phyloP scores from a whole-genome alignment of 106 monocot species.

The Dendrobium nobile region DNA sequence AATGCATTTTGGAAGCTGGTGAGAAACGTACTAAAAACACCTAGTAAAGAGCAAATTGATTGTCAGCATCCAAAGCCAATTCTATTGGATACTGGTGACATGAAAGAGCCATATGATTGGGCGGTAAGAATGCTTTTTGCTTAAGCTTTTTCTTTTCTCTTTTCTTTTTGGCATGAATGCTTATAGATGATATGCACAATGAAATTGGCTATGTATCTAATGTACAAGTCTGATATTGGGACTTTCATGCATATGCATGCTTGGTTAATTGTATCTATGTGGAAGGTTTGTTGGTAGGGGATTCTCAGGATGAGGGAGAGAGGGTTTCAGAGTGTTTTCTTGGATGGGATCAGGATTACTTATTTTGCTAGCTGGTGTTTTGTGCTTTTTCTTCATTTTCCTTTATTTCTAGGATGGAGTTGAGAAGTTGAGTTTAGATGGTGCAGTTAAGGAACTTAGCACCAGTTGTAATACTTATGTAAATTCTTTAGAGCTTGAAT shows the following conservation, averaged over 20 bases:
- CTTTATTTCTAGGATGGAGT: neutral
- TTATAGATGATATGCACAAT: neutral
- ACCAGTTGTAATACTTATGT: neutral
- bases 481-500: neutral
- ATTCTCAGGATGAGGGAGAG: neutral
- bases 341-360: neutral
- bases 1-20: conserved; percentile 91
- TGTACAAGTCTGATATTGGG: neutral
- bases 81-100: conserved; percentile 93
- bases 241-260: neutral
- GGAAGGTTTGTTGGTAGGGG: neutral
- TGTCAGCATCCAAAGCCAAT: conserved; percentile 91
- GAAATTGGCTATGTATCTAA: neutral
- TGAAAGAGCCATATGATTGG: conserved; percentile 88
- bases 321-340: neutral
- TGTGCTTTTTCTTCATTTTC: neutral
- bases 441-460: neutral
- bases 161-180: neutral
- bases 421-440: neutral
- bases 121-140: conserved; percentile 47
- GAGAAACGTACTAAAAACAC: conserved; percentile 64
- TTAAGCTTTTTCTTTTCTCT: neutral
- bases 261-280: neutral
- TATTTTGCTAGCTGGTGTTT: neutral
- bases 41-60: conserved; percentile 55